Evolutionary conservation across 2,329 filamentous ascomycete species (phyloP).

Genomic region (Fusarium acutatum): DNA sequence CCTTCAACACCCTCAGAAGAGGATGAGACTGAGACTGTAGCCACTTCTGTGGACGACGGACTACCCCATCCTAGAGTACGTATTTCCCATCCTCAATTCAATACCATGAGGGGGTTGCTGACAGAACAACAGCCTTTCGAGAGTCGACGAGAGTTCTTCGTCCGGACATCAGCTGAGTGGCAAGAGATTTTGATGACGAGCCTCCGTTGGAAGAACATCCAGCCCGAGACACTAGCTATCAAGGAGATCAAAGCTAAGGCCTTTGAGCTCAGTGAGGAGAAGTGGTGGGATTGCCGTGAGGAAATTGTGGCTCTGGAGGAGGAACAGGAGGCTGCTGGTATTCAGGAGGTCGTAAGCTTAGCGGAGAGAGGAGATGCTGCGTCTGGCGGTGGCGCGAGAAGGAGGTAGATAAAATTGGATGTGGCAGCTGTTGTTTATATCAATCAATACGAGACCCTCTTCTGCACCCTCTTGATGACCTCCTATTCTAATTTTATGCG

Average conservation of each 20-base stretch:
- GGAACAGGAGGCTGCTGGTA: conserved; percentile 94
- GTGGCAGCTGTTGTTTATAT: background rate
- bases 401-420: conserved; percentile 36
- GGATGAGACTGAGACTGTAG: conserved; percentile 57
- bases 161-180: conserved; percentile 87
- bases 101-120: background rate
- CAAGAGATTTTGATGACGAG: conserved; percentile 84
- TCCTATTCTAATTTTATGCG: background rate
- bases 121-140: conserved; percentile 78
- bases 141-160: conserved; percentile 89
- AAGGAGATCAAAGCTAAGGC: conserved; percentile 95
- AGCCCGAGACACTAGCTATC: conserved; percentile 73
- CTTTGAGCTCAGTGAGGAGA: conserved; percentile 91
- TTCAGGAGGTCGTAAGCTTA: conserved; percentile 91
- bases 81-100: background rate
- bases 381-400: conserved; percentile 45
- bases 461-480: background rate
- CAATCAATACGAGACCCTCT: background rate
- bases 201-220: conserved; percentile 72
- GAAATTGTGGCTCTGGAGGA: conserved; percentile 92
- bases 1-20: conserved; percentile 47
- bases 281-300: conserved; percentile 98
- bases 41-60: conserved; percentile 72
- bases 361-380: conserved; percentile 73
- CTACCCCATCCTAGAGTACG: conserved; percentile 73